These are phyloP conservation scores for Colletotrichum sp. DNA, from an alignment of 2,329 filamentous ascomycete genomes.

Conservation along the genomic window DNA sequence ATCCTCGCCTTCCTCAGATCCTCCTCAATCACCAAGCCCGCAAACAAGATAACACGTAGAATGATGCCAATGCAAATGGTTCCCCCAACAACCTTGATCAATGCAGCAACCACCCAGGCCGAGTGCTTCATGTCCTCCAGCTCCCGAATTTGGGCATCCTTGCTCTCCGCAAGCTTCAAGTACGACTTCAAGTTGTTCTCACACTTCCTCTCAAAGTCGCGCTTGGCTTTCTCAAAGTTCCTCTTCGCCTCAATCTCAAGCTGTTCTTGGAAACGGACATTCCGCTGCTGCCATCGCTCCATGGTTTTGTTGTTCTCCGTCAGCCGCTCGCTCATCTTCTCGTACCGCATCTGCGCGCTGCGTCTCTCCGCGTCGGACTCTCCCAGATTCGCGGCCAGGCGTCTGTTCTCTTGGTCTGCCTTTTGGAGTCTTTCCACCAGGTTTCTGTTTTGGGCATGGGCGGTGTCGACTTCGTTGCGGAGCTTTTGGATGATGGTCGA, in stretches of 20 bases:
- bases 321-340: not conserved
- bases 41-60: not conserved
- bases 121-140: not conserved
- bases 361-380: not conserved
- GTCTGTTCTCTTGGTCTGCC: not conserved
- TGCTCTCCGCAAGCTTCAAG: not conserved
- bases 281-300: not conserved
- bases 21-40: not conserved
- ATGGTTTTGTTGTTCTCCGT: not conserved
- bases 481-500: not conserved
- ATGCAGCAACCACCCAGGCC: not conserved
- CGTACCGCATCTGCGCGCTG: not conserved
- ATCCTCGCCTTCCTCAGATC: not conserved
- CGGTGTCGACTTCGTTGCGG: not conserved
- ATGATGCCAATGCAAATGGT: not conserved
- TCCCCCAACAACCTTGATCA: not conserved
- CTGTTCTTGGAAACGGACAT: not conserved
- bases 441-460: not conserved
- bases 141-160: not conserved
- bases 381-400: fast-evolving
- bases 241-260: not conserved
- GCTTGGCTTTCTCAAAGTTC: not conserved
- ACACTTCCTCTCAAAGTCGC: not conserved
- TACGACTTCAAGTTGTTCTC: not conserved
- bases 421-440: not conserved